These are phyloP conservation scores for Saprolegnia diclina DNA, from an alignment of 352 stramenopile genomes.

Conservation along the genomic window DNA sequence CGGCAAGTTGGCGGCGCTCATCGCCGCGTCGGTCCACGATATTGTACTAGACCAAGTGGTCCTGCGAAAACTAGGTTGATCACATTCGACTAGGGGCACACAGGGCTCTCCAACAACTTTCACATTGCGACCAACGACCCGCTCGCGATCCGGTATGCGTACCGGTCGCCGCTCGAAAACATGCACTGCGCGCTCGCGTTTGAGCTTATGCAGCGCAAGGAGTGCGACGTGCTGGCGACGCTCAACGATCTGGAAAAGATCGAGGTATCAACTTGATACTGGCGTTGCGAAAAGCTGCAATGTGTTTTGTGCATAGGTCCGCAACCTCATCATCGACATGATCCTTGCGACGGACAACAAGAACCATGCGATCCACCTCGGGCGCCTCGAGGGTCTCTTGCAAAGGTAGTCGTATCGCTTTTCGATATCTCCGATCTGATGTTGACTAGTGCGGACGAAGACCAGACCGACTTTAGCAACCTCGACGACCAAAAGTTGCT, in stretches of 20 bases:
- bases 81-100: slow-evolving; percentile 50
- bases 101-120: slow-evolving; percentile 85
- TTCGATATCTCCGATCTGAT: no score
- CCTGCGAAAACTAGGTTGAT: not conserved
- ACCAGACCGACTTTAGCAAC: slow-evolving; percentile 45
- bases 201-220: slow-evolving; percentile 56
- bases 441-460: slow-evolving; percentile 34
- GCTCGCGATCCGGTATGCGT: slow-evolving; percentile 74
- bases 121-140: slow-evolving; percentile 77
- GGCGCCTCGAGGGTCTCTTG: slow-evolving; percentile 70
- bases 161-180: slow-evolving; percentile 78
- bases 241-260: slow-evolving; percentile 70
- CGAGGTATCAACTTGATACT: slow-evolving; percentile 37
- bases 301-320: slow-evolving; percentile 33
- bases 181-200: slow-evolving; percentile 83
- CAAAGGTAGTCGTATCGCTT: no score
- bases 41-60: slow-evolving; percentile 36
- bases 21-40: slow-evolving; percentile 80
- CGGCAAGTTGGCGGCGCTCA: slow-evolving; percentile 61
- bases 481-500: slow-evolving; percentile 67
- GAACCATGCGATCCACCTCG: slow-evolving; percentile 70
- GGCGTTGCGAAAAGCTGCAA: not conserved
- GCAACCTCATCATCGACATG: slow-evolving; percentile 76
- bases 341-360: slow-evolving; percentile 86
- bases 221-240: slow-evolving; percentile 67